Percentiles rank a stretch among this genome's conserved stretches.
Evolutionary conservation across 768 basidiomycete species (phyloP).

Genomic region (Podaxis rugospora): DNA sequence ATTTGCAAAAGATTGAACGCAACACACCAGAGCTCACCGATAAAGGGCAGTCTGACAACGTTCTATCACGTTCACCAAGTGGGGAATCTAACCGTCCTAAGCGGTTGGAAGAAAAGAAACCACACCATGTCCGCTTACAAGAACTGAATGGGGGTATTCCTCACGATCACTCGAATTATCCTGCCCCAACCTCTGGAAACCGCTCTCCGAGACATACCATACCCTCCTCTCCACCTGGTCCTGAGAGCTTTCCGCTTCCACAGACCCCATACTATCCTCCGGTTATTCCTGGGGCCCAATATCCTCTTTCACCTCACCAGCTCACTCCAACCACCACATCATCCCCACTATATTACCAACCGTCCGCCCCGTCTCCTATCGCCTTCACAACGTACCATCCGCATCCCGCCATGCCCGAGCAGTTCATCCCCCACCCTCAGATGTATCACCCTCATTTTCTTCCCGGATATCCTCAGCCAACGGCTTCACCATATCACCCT

Average conservation of each 20-base stretch:
- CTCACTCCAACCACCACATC: neutral
- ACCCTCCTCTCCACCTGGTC: neutral
- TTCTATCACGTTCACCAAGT: neutral
- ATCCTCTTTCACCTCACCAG: neutral
- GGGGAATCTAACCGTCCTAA: neutral
- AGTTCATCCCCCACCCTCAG: neutral
- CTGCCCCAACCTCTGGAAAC: neutral
- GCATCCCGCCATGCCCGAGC: neutral
- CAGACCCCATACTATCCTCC: neutral
- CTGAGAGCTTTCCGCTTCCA: neutral
- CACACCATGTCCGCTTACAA: neutral
- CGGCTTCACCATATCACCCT: neutral
- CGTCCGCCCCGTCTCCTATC: neutral
- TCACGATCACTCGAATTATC: no score
- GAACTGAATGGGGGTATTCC: neutral
- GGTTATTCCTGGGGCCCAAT: neutral
- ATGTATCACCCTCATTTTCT: conserved; percentile 3
- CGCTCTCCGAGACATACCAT: neutral
- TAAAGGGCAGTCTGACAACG: neutral
- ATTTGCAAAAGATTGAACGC: neutral
- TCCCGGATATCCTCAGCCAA: neutral
- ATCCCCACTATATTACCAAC: neutral
- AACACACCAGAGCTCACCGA: neutral
- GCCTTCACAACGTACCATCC: conserved; percentile 1
- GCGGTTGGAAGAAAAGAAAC: neutral